phyloP scores from a whole-genome alignment of 306 rosid genomes.

The Vachellia collinsii region DNA sequence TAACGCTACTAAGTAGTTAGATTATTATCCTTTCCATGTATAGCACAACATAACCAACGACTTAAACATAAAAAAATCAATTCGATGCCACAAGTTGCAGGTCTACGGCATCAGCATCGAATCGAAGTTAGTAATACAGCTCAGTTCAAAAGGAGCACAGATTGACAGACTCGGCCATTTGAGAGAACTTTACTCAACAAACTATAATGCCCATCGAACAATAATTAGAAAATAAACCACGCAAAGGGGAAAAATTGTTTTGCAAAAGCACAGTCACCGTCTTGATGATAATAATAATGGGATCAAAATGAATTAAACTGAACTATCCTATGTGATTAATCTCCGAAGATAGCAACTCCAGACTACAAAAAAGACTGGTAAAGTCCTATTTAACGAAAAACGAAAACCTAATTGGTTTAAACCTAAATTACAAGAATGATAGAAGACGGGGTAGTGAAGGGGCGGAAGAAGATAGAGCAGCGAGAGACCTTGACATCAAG shows the following conservation, averaged over 20 bases:
- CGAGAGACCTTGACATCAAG: slow-evolving; percentile 77
- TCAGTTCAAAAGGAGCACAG: neutral
- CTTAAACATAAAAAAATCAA: neutral
- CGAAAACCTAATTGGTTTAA: neutral
- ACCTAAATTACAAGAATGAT: slow-evolving; percentile 20
- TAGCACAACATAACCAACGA: neutral
- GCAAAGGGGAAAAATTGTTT: neutral
- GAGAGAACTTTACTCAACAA: neutral
- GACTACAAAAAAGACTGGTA: neutral
- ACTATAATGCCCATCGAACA: neutral
- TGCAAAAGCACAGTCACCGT: neutral
- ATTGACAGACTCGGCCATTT: neutral
- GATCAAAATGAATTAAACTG: slow-evolving; percentile 3
- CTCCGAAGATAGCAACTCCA: neutral
- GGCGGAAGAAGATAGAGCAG: neutral
- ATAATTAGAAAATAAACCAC: neutral
- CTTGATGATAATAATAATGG: slow-evolving; percentile 8
- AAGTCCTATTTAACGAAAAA: neutral
- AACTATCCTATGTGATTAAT: neutral
- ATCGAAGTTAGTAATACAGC: neutral
- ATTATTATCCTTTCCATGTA: neutral
- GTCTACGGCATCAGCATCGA: neutral
- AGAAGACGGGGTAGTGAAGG: neutral
- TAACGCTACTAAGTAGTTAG: neutral
- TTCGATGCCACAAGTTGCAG: neutral